phyloP scores from a whole-genome alignment of 139 green algal species.

The Marvania coccoides region DNA sequence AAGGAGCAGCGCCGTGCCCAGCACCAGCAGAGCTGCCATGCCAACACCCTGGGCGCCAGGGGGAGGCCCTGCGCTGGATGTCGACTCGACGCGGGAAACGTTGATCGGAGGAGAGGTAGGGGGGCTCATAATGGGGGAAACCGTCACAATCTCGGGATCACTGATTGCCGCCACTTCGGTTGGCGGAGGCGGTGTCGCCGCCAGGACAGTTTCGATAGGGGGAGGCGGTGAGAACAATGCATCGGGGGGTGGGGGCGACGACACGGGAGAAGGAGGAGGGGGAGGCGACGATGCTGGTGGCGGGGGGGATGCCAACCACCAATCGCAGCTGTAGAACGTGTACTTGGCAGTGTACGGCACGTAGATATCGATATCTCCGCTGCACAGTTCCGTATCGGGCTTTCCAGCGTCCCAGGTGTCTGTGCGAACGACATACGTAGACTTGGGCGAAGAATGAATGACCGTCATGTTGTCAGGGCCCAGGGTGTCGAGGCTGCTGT shows the following conservation, averaged over 20 bases:
- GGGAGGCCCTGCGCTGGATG: too few relatives aligned
- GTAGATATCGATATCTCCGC: not conserved
- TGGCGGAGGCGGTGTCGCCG: not conserved
- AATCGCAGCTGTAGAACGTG: not conserved
- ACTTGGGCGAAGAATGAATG: not conserved
- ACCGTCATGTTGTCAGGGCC: not conserved
- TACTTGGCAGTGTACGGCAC: not conserved
- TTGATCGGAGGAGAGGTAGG: too few relatives aligned
- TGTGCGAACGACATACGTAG: not conserved
- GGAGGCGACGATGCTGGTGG: not conserved
- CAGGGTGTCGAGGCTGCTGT: not conserved
- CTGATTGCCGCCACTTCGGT: not conserved
- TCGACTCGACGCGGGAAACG: too few relatives aligned
- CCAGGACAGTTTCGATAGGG: not conserved
- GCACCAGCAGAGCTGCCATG: too few relatives aligned
- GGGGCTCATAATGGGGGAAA: not conserved
- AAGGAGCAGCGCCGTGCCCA: too few relatives aligned
- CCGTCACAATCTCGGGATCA: not conserved
- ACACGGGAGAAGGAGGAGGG: not conserved
- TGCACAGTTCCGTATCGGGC: not conserved
- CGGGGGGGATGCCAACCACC: not conserved
- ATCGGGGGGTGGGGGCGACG: not conserved
- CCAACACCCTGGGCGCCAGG: too few relatives aligned
- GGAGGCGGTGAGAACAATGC: not conserved
- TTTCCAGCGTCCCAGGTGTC: not conserved